phyloP scores from a whole-genome alignment of 345 rosid species.

The Linum usitatissimum region DNA sequence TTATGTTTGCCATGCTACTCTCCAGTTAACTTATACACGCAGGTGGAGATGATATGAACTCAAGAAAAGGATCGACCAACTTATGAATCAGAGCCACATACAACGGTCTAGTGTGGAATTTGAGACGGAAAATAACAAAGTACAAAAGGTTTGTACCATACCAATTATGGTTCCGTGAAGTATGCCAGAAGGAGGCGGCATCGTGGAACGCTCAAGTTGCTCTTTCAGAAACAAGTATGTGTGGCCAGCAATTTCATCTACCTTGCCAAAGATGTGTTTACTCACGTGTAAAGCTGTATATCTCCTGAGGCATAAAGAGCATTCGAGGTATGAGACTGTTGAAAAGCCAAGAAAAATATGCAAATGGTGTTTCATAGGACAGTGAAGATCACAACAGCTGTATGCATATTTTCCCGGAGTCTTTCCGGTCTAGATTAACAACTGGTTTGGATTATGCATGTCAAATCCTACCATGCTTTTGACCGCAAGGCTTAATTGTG shows the following conservation, averaged over 20 bases:
- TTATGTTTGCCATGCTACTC: background rate
- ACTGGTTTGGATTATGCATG: no score
- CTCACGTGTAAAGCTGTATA: slow-evolving; percentile 56
- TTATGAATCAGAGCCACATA: background rate
- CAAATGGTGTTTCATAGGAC: no score
- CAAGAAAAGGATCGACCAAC: background rate
- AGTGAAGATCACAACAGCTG: background rate
- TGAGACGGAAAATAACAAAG: background rate
- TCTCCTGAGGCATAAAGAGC: slow-evolving; percentile 48
- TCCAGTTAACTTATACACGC: no score
- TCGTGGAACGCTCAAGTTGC: slow-evolving; percentile 55
- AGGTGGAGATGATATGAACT: no score
- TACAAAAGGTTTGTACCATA: slow-evolving; percentile 14
- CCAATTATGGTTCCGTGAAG: slow-evolving; percentile 84
- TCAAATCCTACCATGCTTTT: background rate
- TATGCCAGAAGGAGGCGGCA: slow-evolving; percentile 50
- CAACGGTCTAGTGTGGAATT: background rate
- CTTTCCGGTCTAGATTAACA: no score
- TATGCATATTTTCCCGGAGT: no score
- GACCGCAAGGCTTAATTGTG: no score
- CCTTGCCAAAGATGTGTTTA: slow-evolving; percentile 46
- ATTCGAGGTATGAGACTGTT: background rate
- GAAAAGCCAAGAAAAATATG: background rate
- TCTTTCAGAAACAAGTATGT: slow-evolving; percentile 73
- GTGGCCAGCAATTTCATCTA: slow-evolving; percentile 78